Evolutionary conservation across 441 rosid genomes (phyloP), one percentile per base, ranked within the genome.

Genomic region (Pelargonium fulgidum): DNA sequence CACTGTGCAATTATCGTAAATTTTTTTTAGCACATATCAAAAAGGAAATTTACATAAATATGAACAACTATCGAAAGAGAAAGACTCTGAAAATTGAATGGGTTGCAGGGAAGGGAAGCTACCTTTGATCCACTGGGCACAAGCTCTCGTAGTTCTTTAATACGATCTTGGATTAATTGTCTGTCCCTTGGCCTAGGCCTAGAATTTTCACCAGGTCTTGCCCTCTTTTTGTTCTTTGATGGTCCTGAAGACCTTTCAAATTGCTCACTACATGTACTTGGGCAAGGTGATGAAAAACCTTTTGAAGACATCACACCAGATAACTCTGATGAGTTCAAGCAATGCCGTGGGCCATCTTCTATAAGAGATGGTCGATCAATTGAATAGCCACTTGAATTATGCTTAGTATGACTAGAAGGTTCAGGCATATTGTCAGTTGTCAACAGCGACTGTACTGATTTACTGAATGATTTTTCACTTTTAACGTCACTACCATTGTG

Each of bases 91-190:
- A 13, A 8, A 33, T 5, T n/a, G 45, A 65, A 48, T 62, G 63
- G 72, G 75, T 62, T 10, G 64, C 66, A 47, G 52, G 52, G 52
- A 47, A 76, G 66, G 73, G 70, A 71, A 81, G 72, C 77, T 86
- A 93, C 99, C 99, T 93, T 93, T 24, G 96, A 85, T 69, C 97
- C 97, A 76, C 82, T 88, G 9, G 99, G 99, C 48, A 93, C 97
- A 72, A 93, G 88, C 74, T 89, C 99, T 72, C 97, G 80, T 75
- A 93, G 85, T 85, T 93, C 97, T 84, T 93, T 93, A 64, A 93
- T 86, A 65, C 97, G 92, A 84, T 93, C 99, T 70, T 93, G 99
- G 78, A 93, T 93, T 72, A 91, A 83, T 70, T 93, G 99, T 68
- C 97, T 83, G 79, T 93, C 99, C 78, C 96, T 89, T 70, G 97